Conservation (phyloP, 2,329 filamentous ascomycete species). For the Zasmidium angulare region DNA sequence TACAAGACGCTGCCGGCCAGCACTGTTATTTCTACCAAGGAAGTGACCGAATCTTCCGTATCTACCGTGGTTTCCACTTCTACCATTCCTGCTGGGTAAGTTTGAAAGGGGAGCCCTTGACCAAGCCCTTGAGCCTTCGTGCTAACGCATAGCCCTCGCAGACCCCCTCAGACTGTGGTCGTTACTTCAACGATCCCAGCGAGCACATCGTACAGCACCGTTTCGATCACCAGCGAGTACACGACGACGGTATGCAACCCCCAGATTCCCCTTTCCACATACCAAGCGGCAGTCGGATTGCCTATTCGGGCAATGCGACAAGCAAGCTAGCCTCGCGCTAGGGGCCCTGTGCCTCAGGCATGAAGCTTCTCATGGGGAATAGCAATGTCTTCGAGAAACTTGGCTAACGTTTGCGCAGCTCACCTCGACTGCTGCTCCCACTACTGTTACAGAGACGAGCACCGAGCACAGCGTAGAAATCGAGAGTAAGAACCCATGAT, state of each 20-base stretch:
- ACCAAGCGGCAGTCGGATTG: too few relatives aligned
- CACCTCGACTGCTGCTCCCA: background rate
- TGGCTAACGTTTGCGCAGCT: background rate
- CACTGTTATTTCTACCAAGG: background rate
- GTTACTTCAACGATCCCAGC: background rate
- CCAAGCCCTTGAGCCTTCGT: too few relatives aligned
- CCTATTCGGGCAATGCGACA: too few relatives aligned
- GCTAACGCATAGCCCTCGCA: too few relatives aligned
- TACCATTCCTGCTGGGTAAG: background rate
- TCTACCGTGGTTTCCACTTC: background rate
- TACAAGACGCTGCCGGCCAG: background rate
- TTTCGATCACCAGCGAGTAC: conserved; percentile 2
- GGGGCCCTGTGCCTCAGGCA: too few relatives aligned
- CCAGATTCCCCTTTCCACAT: too few relatives aligned
- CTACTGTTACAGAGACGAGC: background rate
- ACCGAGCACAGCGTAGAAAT: conserved; percentile 1
- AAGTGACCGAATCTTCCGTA: background rate
- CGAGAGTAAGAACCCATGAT: too few relatives aligned
- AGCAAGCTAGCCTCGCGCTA: too few relatives aligned
- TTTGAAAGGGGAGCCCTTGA: too few relatives aligned
- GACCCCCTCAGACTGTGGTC: conserved; percentile 2
- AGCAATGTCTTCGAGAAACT: background rate
- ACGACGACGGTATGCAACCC: conserved; percentile 1
- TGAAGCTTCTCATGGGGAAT: too few relatives aligned
- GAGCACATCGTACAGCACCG: background rate